Evolutionary conservation across 2,329 filamentous ascomycete species (phyloP).

Genomic region (Cladophialophora exuberans): DNA sequence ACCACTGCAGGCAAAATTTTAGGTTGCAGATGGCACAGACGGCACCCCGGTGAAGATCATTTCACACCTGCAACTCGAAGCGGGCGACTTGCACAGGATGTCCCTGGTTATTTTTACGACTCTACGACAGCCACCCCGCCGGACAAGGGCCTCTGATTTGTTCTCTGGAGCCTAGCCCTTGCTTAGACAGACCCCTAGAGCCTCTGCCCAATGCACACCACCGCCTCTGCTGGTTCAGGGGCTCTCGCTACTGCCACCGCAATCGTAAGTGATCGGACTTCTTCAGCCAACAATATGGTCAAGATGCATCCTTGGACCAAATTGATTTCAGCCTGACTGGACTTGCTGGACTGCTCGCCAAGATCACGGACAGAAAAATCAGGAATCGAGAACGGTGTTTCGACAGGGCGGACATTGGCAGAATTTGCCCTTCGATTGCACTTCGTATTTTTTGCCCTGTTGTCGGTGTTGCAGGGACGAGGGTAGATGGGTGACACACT

Average conservation of each 20-base stretch:
- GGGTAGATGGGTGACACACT: slow-evolving; percentile 2
- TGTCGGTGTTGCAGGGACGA: neutral
- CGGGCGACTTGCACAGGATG: slow-evolving; percentile 2
- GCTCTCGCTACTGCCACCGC: too few species aligned
- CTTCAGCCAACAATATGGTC: neutral
- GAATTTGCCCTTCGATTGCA: neutral
- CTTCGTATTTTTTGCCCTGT: neutral
- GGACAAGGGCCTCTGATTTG: slow-evolving; percentile 3
- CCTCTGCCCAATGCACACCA: neutral
- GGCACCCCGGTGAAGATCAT: slow-evolving; percentile 6
- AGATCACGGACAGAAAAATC: neutral
- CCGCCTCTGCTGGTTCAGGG: slow-evolving; percentile 1
- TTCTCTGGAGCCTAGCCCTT: neutral
- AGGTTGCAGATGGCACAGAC: neutral
- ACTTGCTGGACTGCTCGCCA: too few species aligned
- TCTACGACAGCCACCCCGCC: slow-evolving; percentile 2
- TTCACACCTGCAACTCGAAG: slow-evolving; percentile 8
- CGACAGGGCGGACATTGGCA: neutral
- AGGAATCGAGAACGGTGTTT: neutral
- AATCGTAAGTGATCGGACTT: neutral
- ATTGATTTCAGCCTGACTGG: neutral
- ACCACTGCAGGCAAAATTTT: slow-evolving; percentile 5
- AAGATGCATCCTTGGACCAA: neutral
- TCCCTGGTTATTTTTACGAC: slow-evolving; percentile 12
- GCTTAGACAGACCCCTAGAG: neutral